phyloP scores from a whole-genome alignment of 1,139 yeast genomes.

The Protomyces gravidus region DNA sequence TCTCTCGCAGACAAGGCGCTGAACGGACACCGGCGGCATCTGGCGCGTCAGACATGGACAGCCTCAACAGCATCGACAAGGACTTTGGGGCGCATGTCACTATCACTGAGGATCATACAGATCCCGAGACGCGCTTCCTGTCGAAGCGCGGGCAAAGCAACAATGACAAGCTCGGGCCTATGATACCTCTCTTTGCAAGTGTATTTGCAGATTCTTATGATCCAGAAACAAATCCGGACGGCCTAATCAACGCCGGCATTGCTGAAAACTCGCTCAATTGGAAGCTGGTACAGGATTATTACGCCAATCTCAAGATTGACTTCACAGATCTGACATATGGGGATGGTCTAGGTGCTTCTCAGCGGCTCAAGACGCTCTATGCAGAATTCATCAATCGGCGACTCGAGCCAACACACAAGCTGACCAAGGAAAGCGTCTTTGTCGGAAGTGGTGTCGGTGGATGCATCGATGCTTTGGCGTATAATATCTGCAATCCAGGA shows the following conservation, averaged over 20 bases:
- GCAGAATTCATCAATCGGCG: background rate
- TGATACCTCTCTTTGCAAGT: background rate
- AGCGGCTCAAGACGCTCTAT: background rate
- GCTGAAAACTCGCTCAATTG: background rate
- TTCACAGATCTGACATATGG: background rate
- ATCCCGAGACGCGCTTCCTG: too few relatives aligned
- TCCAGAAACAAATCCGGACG: background rate
- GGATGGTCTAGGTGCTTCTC: background rate
- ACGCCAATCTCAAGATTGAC: background rate
- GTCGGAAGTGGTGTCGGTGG: background rate
- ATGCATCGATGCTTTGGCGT: background rate
- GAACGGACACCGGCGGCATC: too few relatives aligned
- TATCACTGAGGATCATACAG: too few relatives aligned
- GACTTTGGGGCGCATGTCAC: too few relatives aligned
- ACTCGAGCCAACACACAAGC: background rate
- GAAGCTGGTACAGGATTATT: background rate
- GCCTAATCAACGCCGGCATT: background rate
- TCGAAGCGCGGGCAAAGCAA: background rate
- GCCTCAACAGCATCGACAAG: too few relatives aligned
- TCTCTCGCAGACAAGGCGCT: too few relatives aligned
- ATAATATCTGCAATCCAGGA: slow-evolving; percentile 3
- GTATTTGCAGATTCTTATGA: background rate
- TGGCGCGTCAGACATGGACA: too few relatives aligned
- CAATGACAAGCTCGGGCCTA: background rate
- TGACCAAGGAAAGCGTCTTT: background rate